phyloP scores from a whole-genome alignment of 1,139 yeast species.

The Blastobotrys indianensis region DNA sequence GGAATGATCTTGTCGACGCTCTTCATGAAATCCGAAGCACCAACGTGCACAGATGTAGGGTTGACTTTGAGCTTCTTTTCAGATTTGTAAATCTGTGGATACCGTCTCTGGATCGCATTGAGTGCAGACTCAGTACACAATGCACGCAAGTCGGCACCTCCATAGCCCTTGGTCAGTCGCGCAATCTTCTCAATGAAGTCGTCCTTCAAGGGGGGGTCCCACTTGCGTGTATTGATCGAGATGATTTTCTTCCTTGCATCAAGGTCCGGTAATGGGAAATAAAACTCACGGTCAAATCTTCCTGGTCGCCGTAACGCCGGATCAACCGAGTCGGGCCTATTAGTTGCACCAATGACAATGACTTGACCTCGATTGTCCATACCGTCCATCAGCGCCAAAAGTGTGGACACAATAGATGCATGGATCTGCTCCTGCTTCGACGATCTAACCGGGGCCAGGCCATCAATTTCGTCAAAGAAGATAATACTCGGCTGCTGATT shows the following conservation, averaged over 20 bases:
- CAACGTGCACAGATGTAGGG: constrained; percentile 64
- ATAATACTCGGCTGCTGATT: constrained; percentile 94
- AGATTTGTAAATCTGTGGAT: constrained; percentile 86
- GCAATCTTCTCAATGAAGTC: constrained; percentile 65
- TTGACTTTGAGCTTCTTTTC: constrained; percentile 69
- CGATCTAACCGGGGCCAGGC: constrained; percentile 94
- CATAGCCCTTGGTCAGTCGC: constrained; percentile 84
- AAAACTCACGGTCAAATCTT: constrained; percentile 93
- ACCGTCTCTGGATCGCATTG: constrained; percentile 81
- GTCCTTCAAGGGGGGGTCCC: constrained; percentile 68
- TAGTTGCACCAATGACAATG: constrained; percentile 96
- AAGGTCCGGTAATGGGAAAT: constrained; percentile 86
- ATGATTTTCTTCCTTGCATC: constrained; percentile 74
- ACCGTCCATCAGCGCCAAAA: constrained; percentile 96
- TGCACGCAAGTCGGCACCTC: constrained; percentile 96
- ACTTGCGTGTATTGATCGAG: constrained; percentile 77
- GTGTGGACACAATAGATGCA: constrained; percentile 92
- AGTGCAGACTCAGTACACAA: constrained; percentile 94
- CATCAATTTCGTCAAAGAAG: constrained; percentile 96
- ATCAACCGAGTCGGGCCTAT: constrained; percentile 95
- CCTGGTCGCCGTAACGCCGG: constrained; percentile 98
- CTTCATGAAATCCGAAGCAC: constrained; percentile 80
- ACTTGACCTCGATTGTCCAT: constrained; percentile 98
- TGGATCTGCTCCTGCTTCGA: constrained; percentile 97
- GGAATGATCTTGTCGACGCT: constrained; percentile 88